Percentiles rank a stretch among this genome's conserved stretches.
Evolutionary conservation across 1,284 basidiomycete genomes (phyloP).

Genomic region (Singerocomus rubriflavus): DNA sequence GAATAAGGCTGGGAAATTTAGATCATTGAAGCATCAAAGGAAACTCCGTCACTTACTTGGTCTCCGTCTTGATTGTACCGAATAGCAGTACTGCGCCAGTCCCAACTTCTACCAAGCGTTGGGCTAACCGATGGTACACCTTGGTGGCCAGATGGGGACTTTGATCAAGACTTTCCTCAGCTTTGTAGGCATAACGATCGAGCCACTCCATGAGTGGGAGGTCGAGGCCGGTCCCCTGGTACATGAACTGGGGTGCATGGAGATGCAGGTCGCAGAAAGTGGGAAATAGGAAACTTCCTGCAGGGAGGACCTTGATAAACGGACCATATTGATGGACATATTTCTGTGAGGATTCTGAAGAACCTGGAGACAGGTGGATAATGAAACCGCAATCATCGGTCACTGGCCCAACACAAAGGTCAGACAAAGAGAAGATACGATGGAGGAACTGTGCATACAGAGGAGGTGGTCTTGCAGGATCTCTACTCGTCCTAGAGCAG

Average conservation of each 20-base stretch:
- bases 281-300: conserved; percentile 67
- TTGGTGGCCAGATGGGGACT: conserved; percentile 55
- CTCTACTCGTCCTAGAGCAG: conserved; percentile 45
- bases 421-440: neutral
- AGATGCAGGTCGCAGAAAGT: conserved; percentile 80
- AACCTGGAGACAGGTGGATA: conserved; percentile 43
- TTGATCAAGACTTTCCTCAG: conserved; percentile 71
- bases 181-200: conserved; percentile 71
- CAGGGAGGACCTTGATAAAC: conserved; percentile 38
- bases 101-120: conserved; percentile 64
- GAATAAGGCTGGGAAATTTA: conserved; percentile 53
- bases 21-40: neutral
- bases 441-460: conserved; percentile 33
- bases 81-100: conserved; percentile 76
- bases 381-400: conserved; percentile 56
- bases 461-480: conserved; percentile 59
- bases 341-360: conserved; percentile 35
- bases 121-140: conserved; percentile 66
- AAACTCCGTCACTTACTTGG: conserved; percentile 55
- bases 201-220: conserved; percentile 84
- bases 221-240: conserved; percentile 81
- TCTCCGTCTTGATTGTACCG: conserved; percentile 75
- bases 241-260: conserved; percentile 84
- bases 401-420: conserved; percentile 35
- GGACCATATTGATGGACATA: conserved; percentile 25